phyloP scores from a whole-genome alignment of 140 eudicot species.

The Flaveria floridana region DNA sequence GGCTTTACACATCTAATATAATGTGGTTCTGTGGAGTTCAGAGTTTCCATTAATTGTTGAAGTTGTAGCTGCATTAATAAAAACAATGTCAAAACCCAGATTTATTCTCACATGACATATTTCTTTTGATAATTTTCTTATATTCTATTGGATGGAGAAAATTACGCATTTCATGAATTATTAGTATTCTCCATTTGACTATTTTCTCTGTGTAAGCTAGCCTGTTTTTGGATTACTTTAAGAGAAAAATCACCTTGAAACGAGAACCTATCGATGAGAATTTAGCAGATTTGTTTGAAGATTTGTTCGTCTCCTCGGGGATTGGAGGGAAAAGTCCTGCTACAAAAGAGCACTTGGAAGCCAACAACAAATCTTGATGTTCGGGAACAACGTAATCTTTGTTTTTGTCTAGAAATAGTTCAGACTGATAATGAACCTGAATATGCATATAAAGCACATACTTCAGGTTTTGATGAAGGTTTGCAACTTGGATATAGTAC shows the following conservation, averaged over 20 bases:
- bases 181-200: slow-evolving; percentile 22
- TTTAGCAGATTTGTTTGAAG: slow-evolving; percentile 85
- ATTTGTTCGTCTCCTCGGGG: slow-evolving; percentile 68
- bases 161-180: slow-evolving; percentile 7
- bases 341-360: slow-evolving; percentile 91
- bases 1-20: slow-evolving; percentile 99
- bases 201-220: slow-evolving; percentile 15
- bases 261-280: slow-evolving; percentile 98
- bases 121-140: slow-evolving; percentile 21
- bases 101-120: slow-evolving; percentile 14
- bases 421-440: slow-evolving; percentile 89
- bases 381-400: slow-evolving; percentile 99
- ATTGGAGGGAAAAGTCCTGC: slow-evolving; percentile 85
- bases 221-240: neutral
- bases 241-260: slow-evolving; percentile 55
- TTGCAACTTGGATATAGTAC: slow-evolving; percentile 18
- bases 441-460: slow-evolving; percentile 29
- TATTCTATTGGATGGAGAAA: slow-evolving; percentile 20
- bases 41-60: slow-evolving; percentile 86
- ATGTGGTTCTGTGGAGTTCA: slow-evolving; percentile 95
- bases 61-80: slow-evolving; percentile 77
- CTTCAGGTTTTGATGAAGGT: slow-evolving; percentile 21
- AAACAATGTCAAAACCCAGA: slow-evolving; percentile 23
- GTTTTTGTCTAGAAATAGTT: slow-evolving; percentile 88
- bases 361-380: slow-evolving; percentile 89